Evolutionary conservation across 1,284 basidiomycete genomes (phyloP), one percentile per base, ranked within the genome.

Genomic region (Takashimella tepidaria): DNA sequence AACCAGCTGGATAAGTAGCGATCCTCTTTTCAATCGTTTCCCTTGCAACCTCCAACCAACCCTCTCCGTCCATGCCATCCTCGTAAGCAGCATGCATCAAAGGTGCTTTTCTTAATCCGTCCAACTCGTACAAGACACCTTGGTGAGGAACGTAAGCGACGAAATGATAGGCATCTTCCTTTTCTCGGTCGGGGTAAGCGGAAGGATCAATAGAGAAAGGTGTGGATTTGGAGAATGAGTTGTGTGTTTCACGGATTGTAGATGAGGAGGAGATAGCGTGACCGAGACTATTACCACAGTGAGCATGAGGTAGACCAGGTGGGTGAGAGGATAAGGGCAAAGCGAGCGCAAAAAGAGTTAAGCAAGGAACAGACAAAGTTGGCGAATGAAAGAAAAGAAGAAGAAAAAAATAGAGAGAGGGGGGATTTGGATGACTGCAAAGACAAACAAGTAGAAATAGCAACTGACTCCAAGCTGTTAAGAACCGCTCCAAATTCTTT

Each of bases 161-260:
- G 67, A 95, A 95, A 67, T 96, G 92, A 74, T 92, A 97, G 11
- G 90, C 90, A 63, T 95, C 92, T 67, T 92, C 89, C 56, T 84
- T 86, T 60, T 83, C 86, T 3, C 86, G 82, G 25, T 74, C 65
- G 27, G 70, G 66, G 31, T 67, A 64, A 24, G 68, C 60, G 13
- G 50, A 87, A 74, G 49, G 87, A 68, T 92, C 89, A 58, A 92
- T 84, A 2, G 87, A 83, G 62, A 83, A 88, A 4, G 92, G 92
- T 26, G 91, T 89, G 16, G 89, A 89, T 57, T 76, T 71, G 22
- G 76, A 74, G 60, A 96, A 84, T 20, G 89, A 83, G 67, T 96
- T 95, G 73, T 95, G 92, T 16, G 88, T 86, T 67, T 87, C 84
- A 46, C 86, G 79, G 52, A 91, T 79, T 82, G 85, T 88, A 67